Evolutionary conservation across 2,329 filamentous ascomycete genomes (phyloP).

Genomic region (Thielaviopsis euricoi): DNA sequence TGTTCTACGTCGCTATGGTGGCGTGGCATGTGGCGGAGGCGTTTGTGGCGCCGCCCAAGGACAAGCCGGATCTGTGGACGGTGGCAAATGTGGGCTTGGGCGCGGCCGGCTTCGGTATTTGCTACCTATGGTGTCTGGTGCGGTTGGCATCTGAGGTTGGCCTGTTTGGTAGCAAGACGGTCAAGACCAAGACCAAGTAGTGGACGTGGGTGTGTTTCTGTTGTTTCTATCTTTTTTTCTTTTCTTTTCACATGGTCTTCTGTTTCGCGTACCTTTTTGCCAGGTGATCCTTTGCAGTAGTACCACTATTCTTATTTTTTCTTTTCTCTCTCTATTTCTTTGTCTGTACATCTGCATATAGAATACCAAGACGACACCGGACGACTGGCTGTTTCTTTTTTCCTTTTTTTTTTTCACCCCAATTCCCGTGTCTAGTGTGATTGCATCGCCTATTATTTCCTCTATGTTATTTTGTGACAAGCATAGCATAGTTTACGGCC

Average conservation of each 20-base stretch:
- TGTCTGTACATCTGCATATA: not conserved
- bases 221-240: conserved; percentile 3
- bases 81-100: conserved; percentile 81
- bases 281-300: not conserved
- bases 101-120: conserved; percentile 67
- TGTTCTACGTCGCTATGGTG: conserved; percentile 63
- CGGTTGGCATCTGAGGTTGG: conserved; percentile 46
- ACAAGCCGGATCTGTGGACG: conserved; percentile 88
- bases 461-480: not conserved
- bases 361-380: not conserved
- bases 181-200: conserved; percentile 24
- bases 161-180: conserved; percentile 22
- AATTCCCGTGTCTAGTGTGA: not conserved
- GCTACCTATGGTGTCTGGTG: conserved; percentile 83
- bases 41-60: conserved; percentile 47
- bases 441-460: not conserved
- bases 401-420: not conserved
- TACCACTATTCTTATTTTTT: no score
- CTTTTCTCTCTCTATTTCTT: not conserved
- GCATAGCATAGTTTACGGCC: not conserved
- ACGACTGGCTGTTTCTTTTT: not conserved
- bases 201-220: not conserved
- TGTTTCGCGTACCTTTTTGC: not conserved
- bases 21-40: conserved; percentile 67
- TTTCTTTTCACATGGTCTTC: not conserved